These are phyloP conservation scores for Rasamsonia emersonii DNA, from an alignment of 2,329 filamentous ascomycete species.

Conservation along the genomic window DNA sequence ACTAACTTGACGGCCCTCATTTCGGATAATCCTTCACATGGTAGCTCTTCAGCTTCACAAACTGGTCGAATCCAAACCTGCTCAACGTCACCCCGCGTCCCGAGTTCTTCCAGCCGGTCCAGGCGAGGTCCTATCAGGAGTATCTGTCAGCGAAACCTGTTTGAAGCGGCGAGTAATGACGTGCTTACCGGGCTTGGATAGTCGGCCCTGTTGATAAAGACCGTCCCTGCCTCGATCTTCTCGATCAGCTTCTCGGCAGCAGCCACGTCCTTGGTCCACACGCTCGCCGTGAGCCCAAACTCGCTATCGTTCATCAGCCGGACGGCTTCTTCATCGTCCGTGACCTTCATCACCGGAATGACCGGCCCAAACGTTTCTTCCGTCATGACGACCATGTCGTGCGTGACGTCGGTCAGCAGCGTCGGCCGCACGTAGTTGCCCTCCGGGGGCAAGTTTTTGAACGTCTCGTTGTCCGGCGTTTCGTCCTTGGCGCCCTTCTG, in stretches of 20 bases:
- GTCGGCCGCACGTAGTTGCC: conserved; percentile 88
- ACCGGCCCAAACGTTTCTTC: conserved; percentile 94
- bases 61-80: conserved; percentile 87
- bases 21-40: conserved; percentile 74
- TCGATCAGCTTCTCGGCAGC: conserved; percentile 70
- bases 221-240: conserved; percentile 81
- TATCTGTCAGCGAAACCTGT: conserved; percentile 14
- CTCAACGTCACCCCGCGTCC: conserved; percentile 86
- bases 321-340: conserved; percentile 70
- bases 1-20: too few species aligned
- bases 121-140: conserved; percentile 66
- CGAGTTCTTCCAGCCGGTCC: conserved; percentile 97
- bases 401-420: conserved; percentile 67
- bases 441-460: conserved; percentile 60
- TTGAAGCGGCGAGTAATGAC: conserved; percentile 1
- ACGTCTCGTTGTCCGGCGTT: conserved; percentile 74
- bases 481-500: conserved; percentile 74
- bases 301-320: conserved; percentile 88
- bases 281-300: conserved; percentile 89
- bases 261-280: conserved; percentile 84
- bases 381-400: conserved; percentile 80
- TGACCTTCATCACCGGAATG: conserved; percentile 82
- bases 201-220: conserved; percentile 92
- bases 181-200: conserved; percentile 76
- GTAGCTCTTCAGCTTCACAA: conserved; percentile 92